Evolutionary conservation across 2,329 filamentous ascomycete species (phyloP), one percentile per base, ranked within the genome.

Genomic region (Claviceps fusiformis): DNA sequence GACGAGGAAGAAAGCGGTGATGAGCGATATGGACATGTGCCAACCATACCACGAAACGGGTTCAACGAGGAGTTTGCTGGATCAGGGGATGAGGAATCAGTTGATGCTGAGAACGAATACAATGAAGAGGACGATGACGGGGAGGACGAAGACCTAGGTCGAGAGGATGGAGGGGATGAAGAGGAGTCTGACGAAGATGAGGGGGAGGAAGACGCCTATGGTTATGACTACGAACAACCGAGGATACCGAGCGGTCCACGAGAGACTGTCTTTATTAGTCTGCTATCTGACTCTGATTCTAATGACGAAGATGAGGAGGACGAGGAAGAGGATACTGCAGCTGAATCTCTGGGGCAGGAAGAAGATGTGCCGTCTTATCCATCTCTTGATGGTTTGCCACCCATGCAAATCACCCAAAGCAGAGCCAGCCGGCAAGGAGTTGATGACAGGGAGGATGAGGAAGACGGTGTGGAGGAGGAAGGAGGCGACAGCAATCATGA

Each of bases 191-290:
- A 56, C 8, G 57, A 56, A 1, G 48, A 57, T 2, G 58, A 59
- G 15, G 56, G 62, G 2, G 58, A 58, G 2, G 53, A 56, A 4
- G 51, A 58, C 9, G 56, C 24, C 24, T 33, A 53, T 5, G 54
- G 39, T 3, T 46, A 41, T 7, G 55, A 57, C 8, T 52, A 45
- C 43, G 44, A 54, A 15, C 39, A 56, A 48, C 43, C 48, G 46
- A 46, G 47, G 31, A 46, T 41, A 13, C 58, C 61, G 5, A 39
- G 62, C 11, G 57, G 57, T 10, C 57, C 67, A 1, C 63, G 63
- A 8, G 63, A 67, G 8, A 72, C 73, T 1, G 68, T 76, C 4
- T 68, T 77, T 19, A 78, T 78, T 56, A 70, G 70, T 54, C 60
- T 78, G 10, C 63, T 77, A 3, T 76, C 75, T 0, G 73, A 77